A percentile compares a stretch with the other conserved stretches of the same genome.
Conservation (phyloP, 169 alveolate genomes). For the Plasmodium adleri region DNA sequence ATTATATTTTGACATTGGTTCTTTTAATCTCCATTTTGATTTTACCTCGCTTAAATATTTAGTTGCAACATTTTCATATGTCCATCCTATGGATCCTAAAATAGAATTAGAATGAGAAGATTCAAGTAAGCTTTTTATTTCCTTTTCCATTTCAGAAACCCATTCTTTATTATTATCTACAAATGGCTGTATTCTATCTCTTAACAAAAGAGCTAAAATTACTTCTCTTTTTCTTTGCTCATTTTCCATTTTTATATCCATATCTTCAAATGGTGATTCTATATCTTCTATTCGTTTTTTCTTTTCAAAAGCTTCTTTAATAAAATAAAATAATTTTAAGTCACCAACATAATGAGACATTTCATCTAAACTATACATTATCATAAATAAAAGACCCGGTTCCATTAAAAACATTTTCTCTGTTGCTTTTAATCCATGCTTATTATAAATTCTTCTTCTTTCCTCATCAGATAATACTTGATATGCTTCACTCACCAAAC, state of each 20-base stretch:
- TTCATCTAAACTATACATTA: slow-evolving; percentile 83
- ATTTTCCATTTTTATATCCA: slow-evolving; percentile 48
- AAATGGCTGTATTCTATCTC: slow-evolving; percentile 65
- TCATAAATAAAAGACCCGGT: slow-evolving; percentile 79
- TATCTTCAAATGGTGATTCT: slow-evolving; percentile 4
- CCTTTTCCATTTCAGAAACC: slow-evolving; percentile 39
- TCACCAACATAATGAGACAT: slow-evolving; percentile 82
- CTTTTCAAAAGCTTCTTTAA: slow-evolving; percentile 17
- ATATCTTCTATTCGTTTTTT: slow-evolving; percentile 28
- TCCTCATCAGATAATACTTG: slow-evolving; percentile 80
- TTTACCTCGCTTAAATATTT: slow-evolving; percentile 81
- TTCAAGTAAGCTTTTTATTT: slow-evolving; percentile 25
- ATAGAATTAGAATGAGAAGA: slow-evolving; percentile 78
- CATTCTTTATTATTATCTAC: slow-evolving; percentile 59
- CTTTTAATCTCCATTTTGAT: slow-evolving; percentile 82
- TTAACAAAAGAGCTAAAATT: slow-evolving; percentile 76
- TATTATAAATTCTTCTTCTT: slow-evolving; percentile 75
- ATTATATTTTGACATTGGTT: slow-evolving; percentile 77
- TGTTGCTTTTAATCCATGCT: slow-evolving; percentile 75
- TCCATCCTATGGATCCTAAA: slow-evolving; percentile 86
- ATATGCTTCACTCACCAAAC: slow-evolving; percentile 84
- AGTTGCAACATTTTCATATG: slow-evolving; percentile 80
- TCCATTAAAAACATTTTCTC: slow-evolving; percentile 75
- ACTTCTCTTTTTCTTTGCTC: slow-evolving; percentile 82
- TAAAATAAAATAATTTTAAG: slow-evolving; percentile 70